These are phyloP conservation scores for Pythium grandisporangium DNA, from an alignment of 352 stramenopile species.

Conservation along the genomic window DNA sequence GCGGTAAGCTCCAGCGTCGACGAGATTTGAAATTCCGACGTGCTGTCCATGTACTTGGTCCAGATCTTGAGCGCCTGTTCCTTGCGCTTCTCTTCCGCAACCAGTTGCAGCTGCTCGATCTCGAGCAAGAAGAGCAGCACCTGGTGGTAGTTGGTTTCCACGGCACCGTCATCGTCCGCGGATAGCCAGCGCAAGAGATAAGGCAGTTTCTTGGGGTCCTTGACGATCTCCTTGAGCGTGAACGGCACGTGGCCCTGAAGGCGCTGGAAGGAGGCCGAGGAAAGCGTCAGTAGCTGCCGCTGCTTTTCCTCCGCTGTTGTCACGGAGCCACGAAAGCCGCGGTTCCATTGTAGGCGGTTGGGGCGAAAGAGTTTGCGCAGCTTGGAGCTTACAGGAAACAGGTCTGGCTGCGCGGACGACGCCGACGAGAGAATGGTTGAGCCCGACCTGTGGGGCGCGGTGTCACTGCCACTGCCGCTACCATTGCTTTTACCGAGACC, in stretches of 20 bases:
- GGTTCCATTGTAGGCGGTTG: slow-evolving; percentile 54
- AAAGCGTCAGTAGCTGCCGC: slow-evolving; percentile 34
- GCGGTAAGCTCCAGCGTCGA: slow-evolving; percentile 69
- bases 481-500: too few species aligned
- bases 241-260: slow-evolving; percentile 75
- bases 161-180: slow-evolving; percentile 22
- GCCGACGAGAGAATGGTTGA: too few species aligned
- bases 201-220: slow-evolving; percentile 79
- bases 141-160: slow-evolving; percentile 61
- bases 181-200: slow-evolving; percentile 76
- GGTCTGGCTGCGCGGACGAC: background rate
- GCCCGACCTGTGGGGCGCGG: too few species aligned
- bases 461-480: too few species aligned
- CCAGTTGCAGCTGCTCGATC: slow-evolving; percentile 70
- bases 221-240: slow-evolving; percentile 78
- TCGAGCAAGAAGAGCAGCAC: slow-evolving; percentile 79
- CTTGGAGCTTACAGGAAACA: slow-evolving; percentile 69
- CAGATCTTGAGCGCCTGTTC: slow-evolving; percentile 79
- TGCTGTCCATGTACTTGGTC: slow-evolving; percentile 78
- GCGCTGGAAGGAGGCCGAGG: slow-evolving; percentile 51
- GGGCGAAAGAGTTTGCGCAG: slow-evolving; percentile 66
- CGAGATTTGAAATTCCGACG: slow-evolving; percentile 78
- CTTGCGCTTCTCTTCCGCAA: slow-evolving; percentile 47
- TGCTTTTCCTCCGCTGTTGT: slow-evolving; percentile 24
- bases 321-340: slow-evolving; percentile 1